Percentiles rank a stretch among this genome's conserved stretches.
Evolutionary conservation across 352 stramenopile genomes (phyloP).

Genomic region (Aphanomyces invadans): DNA sequence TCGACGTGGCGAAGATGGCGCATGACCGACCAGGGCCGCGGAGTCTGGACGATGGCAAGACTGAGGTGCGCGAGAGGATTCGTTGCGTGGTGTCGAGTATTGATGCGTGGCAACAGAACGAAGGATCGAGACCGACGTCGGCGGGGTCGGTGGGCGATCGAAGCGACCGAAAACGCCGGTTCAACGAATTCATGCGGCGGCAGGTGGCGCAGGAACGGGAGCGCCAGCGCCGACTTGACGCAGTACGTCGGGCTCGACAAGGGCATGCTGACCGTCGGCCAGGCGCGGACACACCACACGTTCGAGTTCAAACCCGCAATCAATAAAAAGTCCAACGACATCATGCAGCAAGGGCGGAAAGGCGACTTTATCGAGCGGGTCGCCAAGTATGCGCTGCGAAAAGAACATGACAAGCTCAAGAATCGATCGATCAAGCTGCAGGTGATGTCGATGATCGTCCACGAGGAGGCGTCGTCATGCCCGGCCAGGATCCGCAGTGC

Average conservation of each 20-base stretch:
- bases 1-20: too few relatives aligned
- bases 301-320: conserved; percentile 56
- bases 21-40: too few relatives aligned
- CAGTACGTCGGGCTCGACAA: background rate
- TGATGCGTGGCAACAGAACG: background rate
- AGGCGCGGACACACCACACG: conserved; percentile 37
- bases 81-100: too few relatives aligned
- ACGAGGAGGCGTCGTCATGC: background rate
- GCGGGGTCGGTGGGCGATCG: conserved; percentile 33
- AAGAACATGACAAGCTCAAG: conserved; percentile 71
- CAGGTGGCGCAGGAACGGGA: conserved; percentile 69
- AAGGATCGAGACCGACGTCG: conserved; percentile 40
- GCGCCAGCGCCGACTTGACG: conserved; percentile 51
- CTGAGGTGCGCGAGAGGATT: background rate
- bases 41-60: conserved; percentile 3
- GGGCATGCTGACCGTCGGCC: background rate
- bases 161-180: conserved; percentile 37
- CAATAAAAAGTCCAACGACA: conserved; percentile 70
- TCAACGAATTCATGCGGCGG: conserved; percentile 63
- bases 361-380: conserved; percentile 77
- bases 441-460: conserved; percentile 39
- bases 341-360: conserved; percentile 76
- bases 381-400: conserved; percentile 62
- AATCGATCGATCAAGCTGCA: conserved; percentile 56
- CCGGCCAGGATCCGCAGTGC: conserved; percentile 59